These are phyloP conservation scores for Globisporangium spiculum DNA, from an alignment of 352 stramenopile species.

Conservation along the genomic window DNA sequence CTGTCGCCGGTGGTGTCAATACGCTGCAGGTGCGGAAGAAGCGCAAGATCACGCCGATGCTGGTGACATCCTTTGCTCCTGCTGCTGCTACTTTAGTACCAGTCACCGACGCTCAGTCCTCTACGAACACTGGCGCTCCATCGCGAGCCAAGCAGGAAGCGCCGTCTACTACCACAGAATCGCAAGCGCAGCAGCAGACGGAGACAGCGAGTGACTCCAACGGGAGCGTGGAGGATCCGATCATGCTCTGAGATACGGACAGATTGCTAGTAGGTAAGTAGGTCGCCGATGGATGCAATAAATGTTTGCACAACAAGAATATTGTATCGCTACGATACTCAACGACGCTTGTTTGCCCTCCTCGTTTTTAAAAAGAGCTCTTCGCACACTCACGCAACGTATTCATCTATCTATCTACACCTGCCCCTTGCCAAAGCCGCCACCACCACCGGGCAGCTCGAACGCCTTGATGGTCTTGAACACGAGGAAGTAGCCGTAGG, in stretches of 20 bases:
- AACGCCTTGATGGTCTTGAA: conserved; percentile 90
- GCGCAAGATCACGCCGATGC: conserved; percentile 62
- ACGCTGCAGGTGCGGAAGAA: conserved; percentile 82
- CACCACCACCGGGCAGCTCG: conserved; percentile 45
- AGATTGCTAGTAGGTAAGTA: neutral
- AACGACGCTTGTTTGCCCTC: neutral
- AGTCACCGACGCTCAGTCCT: too few relatives aligned
- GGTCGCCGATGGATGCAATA: neutral
- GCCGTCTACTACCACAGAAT: neutral
- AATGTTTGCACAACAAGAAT: conserved; percentile 2
- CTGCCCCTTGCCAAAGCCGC: conserved; percentile 44
- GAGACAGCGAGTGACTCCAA: neutral
- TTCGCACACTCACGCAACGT: neutral
- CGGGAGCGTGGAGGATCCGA: neutral
- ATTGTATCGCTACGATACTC: neutral
- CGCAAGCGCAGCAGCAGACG: neutral
- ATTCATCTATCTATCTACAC: conserved; percentile 24
- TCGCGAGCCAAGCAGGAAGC: neutral
- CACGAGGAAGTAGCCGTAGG: conserved; percentile 82
- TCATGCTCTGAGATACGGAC: conserved; percentile 1
- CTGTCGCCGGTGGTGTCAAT: conserved; percentile 34
- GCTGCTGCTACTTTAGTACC: neutral
- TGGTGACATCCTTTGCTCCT: conserved; percentile 19
- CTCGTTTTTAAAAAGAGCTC: neutral
- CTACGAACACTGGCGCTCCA: neutral